Evolutionary conservation across 2,329 filamentous ascomycete species (phyloP), one percentile per base, ranked within the genome.

Genomic region (Davidsoniella virescens): DNA sequence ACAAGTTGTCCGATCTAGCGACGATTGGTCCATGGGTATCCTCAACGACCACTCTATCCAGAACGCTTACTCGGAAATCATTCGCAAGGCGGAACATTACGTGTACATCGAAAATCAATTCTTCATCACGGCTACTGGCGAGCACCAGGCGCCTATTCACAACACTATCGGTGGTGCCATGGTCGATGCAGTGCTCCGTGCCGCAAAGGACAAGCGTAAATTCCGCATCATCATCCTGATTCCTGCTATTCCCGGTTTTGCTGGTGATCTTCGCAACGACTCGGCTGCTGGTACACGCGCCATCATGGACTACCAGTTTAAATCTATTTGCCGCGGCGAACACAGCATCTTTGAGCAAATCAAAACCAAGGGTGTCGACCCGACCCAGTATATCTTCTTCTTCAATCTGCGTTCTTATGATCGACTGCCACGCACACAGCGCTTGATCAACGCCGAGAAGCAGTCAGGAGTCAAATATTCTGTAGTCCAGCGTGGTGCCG

Each of bases 51-150:
- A 86, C 57, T 87, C 82, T 46, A 94, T 94, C 52, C 85, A 92
- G 57, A 93, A 87, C 58, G 86, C 87, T 0, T 94, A 94, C 62
- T 72, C 71, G 52, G 86, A 94, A 55, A 68, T 93, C 26, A 96
- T 96, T 58, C 72, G 81, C 47, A 86, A 85, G 47, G 90, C 90
- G 0, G 70, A 95, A 64, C 90, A 96, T 62, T 95, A 79, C 57
- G 83, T 98, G 20, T 98, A 96, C 67, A 94, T 98, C 54, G 92
- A 98, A 64, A 96, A 96, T 59, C 92, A 98, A 60, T 96, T 96
- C 69, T 98, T 96, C 71, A 95, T 93, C 61, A 93, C 87, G 1
- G 85, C 92, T 0, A 96, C 90, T 0, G 87, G 87, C 7, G 81
- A 92, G n/a, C 66, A 94, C 36, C 88, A 95, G 62, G 67, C 72